Conservation (phyloP, 805 yeast species). For the Ogataea thermomethanolica region DNA sequence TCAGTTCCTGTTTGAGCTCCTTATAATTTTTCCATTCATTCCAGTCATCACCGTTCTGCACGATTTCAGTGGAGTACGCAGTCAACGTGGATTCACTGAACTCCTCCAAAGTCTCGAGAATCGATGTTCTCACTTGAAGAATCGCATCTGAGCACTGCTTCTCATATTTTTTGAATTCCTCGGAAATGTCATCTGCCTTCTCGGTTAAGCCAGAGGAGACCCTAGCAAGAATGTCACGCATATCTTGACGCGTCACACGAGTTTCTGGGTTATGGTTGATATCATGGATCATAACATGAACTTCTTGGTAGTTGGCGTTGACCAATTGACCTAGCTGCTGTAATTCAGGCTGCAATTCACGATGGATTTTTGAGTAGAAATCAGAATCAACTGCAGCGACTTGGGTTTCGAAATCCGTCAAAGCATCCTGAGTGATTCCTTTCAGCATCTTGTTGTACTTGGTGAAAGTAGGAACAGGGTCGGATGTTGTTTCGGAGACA, state of each 20-base stretch:
- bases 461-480: conserved; percentile 21
- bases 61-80: conserved; percentile 61
- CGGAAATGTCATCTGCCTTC: conserved; percentile 33
- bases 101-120: conserved; percentile 68
- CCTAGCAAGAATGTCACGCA: conserved; percentile 41
- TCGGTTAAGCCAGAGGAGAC: conserved; percentile 30
- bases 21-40: conserved; percentile 61
- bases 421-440: conserved; percentile 37
- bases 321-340: conserved; percentile 31
- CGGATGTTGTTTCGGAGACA: conserved; percentile 12
- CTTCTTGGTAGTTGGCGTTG: conserved; percentile 27
- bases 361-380: conserved; percentile 28
- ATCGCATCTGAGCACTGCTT: conserved; percentile 33
- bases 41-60: conserved; percentile 44
- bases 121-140: conserved; percentile 35
- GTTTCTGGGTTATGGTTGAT: conserved; percentile 24
- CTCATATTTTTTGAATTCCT: conserved; percentile 30
- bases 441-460: conserved; percentile 33
- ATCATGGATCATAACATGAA: conserved; percentile 24
- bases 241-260: conserved; percentile 44
- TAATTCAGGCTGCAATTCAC: conserved; percentile 34
- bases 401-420: conserved; percentile 37
- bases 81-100: conserved; percentile 65
- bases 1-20: conserved; percentile 50
- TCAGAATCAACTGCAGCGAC: conserved; percentile 30